Percentiles rank a stretch among this genome's conserved stretches.
phyloP scores from a whole-genome alignment of 208 protist genomes.

The Leishmania tarentolae region DNA sequence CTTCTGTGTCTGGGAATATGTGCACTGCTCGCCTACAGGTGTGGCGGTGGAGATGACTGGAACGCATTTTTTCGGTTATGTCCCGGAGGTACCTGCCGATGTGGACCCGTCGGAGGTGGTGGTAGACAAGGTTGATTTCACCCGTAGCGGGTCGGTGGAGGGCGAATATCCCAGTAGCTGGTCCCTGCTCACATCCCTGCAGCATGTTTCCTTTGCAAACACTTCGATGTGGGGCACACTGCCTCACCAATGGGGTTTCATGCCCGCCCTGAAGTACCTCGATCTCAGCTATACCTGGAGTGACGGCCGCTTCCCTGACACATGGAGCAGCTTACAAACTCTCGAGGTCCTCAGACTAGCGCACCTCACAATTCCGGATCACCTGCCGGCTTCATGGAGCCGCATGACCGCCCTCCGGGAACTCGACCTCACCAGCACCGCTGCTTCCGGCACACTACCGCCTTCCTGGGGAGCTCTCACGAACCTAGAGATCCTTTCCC shows the following conservation, averaged over 20 bases:
- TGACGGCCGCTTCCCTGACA: background rate
- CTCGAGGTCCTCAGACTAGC: conserved; percentile 1
- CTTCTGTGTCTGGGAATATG: conserved; percentile 12
- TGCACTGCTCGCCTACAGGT: conserved; percentile 6
- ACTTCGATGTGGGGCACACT: conserved; percentile 3
- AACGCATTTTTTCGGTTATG: background rate
- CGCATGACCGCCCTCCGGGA: background rate
- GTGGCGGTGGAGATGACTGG: conserved; percentile 11
- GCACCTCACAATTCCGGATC: background rate
- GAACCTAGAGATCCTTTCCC: background rate
- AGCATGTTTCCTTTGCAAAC: conserved; percentile 9
- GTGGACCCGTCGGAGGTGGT: conserved; percentile 8
- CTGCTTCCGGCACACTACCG: background rate
- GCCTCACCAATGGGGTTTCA: background rate
- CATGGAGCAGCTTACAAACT: background rate
- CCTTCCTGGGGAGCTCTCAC: background rate
- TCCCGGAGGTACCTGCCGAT: background rate
- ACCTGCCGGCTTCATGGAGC: background rate
- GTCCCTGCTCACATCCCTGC: background rate
- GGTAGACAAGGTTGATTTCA: conserved; percentile 10
- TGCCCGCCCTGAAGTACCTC: conserved; percentile 1
- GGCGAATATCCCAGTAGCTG: conserved; percentile 8
- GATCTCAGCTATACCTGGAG: conserved; percentile 4
- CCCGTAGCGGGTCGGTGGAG: background rate
- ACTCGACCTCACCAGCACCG: background rate